These are phyloP conservation scores for Dendryphion nanum DNA, from an alignment of 2,329 filamentous ascomycete species.

Conservation along the genomic window DNA sequence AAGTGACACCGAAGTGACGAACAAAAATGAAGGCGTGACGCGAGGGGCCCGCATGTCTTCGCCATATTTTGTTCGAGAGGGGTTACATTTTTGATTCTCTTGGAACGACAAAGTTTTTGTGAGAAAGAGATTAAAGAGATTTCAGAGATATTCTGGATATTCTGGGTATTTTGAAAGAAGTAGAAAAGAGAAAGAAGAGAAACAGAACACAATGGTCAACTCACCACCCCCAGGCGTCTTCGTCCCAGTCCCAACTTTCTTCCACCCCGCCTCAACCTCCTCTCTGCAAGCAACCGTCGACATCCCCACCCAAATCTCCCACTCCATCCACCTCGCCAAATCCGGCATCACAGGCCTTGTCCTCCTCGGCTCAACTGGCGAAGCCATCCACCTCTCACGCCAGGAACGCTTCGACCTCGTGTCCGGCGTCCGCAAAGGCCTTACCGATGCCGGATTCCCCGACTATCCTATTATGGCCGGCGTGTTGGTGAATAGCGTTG, in stretches of 20 bases:
- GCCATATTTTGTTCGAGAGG: no score
- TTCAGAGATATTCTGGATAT: no score
- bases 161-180: no score
- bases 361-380: slow-evolving; percentile 63
- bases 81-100: no score
- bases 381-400: slow-evolving; percentile 61
- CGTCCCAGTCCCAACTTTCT: slow-evolving; percentile 61
- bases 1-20: no score
- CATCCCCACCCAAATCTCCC: slow-evolving; percentile 56
- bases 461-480: slow-evolving; percentile 63
- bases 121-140: no score
- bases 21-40: not conserved
- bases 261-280: slow-evolving; percentile 51
- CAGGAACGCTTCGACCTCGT: slow-evolving; percentile 58
- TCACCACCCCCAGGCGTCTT: slow-evolving; percentile 38
- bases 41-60: no score
- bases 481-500: slow-evolving; percentile 60
- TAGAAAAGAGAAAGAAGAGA: no score
- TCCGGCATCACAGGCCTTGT: slow-evolving; percentile 62
- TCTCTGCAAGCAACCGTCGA: slow-evolving; percentile 55
- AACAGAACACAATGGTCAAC: slow-evolving; percentile 20
- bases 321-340: slow-evolving; percentile 60
- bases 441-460: slow-evolving; percentile 56
- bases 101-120: no score
- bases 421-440: slow-evolving; percentile 54